phyloP scores from a whole-genome alignment of 108 stramenopile genomes.

The Cyclotella cryptica region DNA sequence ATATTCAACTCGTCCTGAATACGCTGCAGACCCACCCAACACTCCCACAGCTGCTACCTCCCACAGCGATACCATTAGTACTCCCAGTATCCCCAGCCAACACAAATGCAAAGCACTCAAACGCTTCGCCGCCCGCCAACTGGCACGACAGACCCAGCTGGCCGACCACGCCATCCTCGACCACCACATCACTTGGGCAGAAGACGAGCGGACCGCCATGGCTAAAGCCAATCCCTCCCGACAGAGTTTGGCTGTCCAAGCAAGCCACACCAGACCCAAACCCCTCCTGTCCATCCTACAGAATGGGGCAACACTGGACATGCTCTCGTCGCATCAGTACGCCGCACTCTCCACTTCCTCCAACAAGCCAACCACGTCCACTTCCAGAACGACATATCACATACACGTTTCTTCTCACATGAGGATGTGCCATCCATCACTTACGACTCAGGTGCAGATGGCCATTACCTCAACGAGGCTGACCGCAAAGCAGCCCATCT shows the following conservation, averaged over 20 bases:
- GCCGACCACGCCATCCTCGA: neutral
- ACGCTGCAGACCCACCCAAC: conserved; percentile 3
- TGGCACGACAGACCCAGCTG: neutral
- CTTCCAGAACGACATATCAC: neutral
- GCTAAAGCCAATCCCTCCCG: neutral
- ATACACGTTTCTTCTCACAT: neutral
- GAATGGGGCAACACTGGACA: neutral
- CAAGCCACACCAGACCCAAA: neutral
- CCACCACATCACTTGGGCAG: neutral
- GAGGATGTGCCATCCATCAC: neutral
- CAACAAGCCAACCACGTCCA: neutral
- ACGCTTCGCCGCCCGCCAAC: neutral
- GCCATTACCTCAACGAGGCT: neutral
- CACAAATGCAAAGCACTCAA: neutral
- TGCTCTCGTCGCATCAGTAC: neutral
- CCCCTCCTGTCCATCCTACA: neutral
- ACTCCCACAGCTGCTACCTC: neutral
- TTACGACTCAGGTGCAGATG: neutral
- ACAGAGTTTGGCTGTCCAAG: neutral
- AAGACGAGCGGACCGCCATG: neutral
- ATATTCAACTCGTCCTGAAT: neutral
- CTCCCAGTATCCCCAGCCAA: neutral
- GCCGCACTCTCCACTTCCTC: neutral
- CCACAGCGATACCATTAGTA: too few species aligned
- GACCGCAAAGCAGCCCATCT: neutral